Evolutionary conservation across 306 rosid genomes (phyloP), one percentile per base, ranked within the genome.

Genomic region (Morella rubra): DNA sequence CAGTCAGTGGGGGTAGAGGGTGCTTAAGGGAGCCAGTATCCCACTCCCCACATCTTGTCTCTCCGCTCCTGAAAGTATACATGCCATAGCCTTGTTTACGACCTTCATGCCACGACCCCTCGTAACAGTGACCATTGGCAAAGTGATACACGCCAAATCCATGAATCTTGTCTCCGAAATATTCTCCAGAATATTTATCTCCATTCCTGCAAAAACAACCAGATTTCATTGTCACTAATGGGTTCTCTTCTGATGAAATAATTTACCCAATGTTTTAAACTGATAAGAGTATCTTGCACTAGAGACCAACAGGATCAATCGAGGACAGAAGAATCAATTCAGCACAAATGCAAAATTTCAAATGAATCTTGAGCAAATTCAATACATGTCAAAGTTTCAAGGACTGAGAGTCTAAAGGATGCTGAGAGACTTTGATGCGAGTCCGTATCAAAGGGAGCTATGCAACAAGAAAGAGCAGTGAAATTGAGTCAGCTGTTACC

Each of bases 41-140:
- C 99, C 99, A 96, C 86, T 89, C 89, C 1, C 99, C 99, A n/a
- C 93, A 83, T 87, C 89, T 90, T 16, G 86, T 55, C 67, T 96
- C 93, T 3, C 85, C 87, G 27, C 74, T 92, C 73, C 96, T 81
- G 64, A 96, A 96, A 11, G 86, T 85, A 58, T 96, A 96, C 68
- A 77, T 82, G 19, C 99, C 99, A 6, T 83, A 84, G 41, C 98
- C 99, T 82, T 92, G 99, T 79, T 91, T 89, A 0, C 93, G 88
- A 18, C 99, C 98, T 71, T 96, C 99, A 44, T 96, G 98, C 99
- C 99, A 96, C 5, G 98, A 93, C 5, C 99, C 99, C 72, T 92
- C 99, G 3, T 96, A 96, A 60, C 96, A 91, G 81, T 96, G 99
- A 15, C 97, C 97, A 60, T 96, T 92, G 18, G 93, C 96, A 81